A percentile compares a stretch with the other conserved stretches of the same genome.
These are phyloP conservation scores for Hygrophila difformis DNA, from an alignment of 257 asterid species.

Conservation along the genomic window DNA sequence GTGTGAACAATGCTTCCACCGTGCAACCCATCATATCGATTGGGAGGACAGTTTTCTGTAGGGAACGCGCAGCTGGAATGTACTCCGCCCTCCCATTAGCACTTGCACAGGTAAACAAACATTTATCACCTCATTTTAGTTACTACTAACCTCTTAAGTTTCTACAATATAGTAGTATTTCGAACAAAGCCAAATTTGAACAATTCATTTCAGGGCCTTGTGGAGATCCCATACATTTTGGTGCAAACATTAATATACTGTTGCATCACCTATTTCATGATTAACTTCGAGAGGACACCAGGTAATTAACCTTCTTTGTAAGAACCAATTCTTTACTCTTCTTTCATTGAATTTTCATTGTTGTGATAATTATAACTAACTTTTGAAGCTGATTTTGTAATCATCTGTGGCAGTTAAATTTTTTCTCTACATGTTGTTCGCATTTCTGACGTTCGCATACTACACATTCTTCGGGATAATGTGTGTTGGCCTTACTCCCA, in stretches of 20 bases:
- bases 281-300: conserved; percentile 63
- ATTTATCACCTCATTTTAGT: not conserved
- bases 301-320: conserved; percentile 23
- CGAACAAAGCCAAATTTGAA: too few relatives aligned
- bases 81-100: conserved; percentile 71
- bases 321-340: not conserved
- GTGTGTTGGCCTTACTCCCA: conserved; percentile 44
- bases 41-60: conserved; percentile 83
- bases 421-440: conserved; percentile 28
- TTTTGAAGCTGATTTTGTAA: too few relatives aligned
- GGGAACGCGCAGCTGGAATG: conserved; percentile 91
- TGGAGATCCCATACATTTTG: conserved; percentile 72
- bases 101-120: conserved; percentile 57
- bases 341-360: not conserved
- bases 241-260: conserved; percentile 60
- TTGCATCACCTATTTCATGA: conserved; percentile 71
- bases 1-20: conserved; percentile 73
- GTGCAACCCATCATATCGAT: conserved; percentile 76
- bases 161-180: too few relatives aligned
- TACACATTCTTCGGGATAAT: conserved; percentile 52
- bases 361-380: too few relatives aligned
- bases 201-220: conserved; percentile 51
- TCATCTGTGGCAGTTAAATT: conserved; percentile 33
- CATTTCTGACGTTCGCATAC: conserved; percentile 38
- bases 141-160: too few relatives aligned